Evolutionary conservation across 495 filamentous ascomycete species (phyloP).

Genomic region (Hyaloscypha variabilis): DNA sequence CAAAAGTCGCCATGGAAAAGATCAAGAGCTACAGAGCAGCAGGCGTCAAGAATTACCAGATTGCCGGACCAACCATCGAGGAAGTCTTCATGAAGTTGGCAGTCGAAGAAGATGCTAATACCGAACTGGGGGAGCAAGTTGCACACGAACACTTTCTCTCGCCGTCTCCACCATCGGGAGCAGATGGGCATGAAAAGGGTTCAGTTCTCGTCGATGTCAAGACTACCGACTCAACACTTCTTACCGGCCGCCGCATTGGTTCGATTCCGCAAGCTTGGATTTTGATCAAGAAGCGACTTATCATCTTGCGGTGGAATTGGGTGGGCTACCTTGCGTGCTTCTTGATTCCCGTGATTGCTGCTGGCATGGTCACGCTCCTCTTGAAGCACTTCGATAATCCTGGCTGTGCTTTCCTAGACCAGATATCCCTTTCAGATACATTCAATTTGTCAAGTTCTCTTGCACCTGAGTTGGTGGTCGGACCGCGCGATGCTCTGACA

Average conservation of each 20-base stretch:
- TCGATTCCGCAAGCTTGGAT: conserved; percentile 65
- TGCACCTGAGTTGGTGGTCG: conserved; percentile 56
- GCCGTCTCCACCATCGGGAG: neutral
- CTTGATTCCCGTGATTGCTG: conserved; percentile 71
- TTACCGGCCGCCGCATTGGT: conserved; percentile 64
- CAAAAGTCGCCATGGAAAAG: conserved; percentile 63
- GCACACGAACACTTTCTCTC: neutral
- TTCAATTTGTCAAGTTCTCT: conserved; percentile 38
- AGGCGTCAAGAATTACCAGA: conserved; percentile 68
- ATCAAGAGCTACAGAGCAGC: conserved; percentile 63
- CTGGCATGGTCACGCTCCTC: conserved; percentile 72
- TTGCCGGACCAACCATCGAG: conserved; percentile 81
- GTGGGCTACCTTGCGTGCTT: conserved; percentile 70
- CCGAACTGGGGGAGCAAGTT: conserved; percentile 13
- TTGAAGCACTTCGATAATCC: conserved; percentile 55
- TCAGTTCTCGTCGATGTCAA: neutral
- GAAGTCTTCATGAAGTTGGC: conserved; percentile 83
- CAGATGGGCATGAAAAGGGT: conserved; percentile 14
- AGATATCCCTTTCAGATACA: conserved; percentile 37
- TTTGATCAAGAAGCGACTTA: conserved; percentile 74
- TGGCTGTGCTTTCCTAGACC: conserved; percentile 57
- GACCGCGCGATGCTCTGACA: conserved; percentile 55
- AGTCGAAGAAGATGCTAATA: conserved; percentile 56
- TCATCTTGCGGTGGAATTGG: conserved; percentile 72
- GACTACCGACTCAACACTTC: conserved; percentile 44